Evolutionary conservation across 2,329 filamentous ascomycete genomes (phyloP).

Genomic region (Ustulina deusta): DNA sequence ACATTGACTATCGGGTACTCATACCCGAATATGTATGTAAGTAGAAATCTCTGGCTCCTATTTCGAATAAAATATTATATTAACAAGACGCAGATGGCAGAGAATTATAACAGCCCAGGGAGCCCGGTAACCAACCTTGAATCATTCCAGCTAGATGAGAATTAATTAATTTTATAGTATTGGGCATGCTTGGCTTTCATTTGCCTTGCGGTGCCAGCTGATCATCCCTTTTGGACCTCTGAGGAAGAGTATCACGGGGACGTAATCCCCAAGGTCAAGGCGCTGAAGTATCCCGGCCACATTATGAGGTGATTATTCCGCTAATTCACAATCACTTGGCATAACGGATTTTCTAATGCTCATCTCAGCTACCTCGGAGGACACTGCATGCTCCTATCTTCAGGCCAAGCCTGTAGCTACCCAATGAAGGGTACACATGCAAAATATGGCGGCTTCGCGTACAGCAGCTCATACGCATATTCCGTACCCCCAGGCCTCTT

Average conservation of each 20-base stretch:
- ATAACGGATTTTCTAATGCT: neutral
- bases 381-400: conserved; percentile 80
- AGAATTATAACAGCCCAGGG: conserved; percentile 86
- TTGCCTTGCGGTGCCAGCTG: conserved; percentile 74
- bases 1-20: conserved; percentile 82
- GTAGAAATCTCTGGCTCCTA: conserved; percentile 42
- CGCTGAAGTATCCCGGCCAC: conserved; percentile 76
- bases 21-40: conserved; percentile 79
- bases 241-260: conserved; percentile 70
- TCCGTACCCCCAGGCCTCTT: conserved; percentile 81
- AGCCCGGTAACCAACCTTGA: conserved; percentile 60
- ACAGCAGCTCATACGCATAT: conserved; percentile 81
- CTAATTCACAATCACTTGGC: neutral
- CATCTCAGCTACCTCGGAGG: conserved; percentile 70
- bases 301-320: conserved; percentile 67
- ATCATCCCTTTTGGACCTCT: conserved; percentile 81
- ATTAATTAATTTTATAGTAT: conserved; percentile 62
- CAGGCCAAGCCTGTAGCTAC: conserved; percentile 84
- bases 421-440: conserved; percentile 84
- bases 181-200: conserved; percentile 86
- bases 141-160: neutral
- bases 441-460: conserved; percentile 84
- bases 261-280: conserved; percentile 68
- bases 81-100: conserved; percentile 67
- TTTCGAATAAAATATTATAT: neutral